phyloP scores from a whole-genome alignment of 176 grass and related monocot genomes.

The Carex littledalei region DNA sequence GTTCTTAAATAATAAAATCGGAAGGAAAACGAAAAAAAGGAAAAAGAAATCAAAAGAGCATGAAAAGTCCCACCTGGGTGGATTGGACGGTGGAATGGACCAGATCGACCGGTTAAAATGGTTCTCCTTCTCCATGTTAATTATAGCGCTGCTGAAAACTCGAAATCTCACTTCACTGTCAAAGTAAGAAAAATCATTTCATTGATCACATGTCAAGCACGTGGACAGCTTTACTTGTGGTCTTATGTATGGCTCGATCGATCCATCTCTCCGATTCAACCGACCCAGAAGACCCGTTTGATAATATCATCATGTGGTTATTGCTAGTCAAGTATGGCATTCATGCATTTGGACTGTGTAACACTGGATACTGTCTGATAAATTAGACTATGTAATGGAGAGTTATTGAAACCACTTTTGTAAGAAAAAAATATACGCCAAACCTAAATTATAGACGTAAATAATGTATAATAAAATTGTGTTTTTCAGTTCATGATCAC shows the following conservation, averaged over 20 bases:
- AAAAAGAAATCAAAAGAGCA: background rate
- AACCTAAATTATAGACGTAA: too few species aligned
- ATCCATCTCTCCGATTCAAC: background rate
- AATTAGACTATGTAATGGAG: too few species aligned
- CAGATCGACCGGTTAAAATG: background rate
- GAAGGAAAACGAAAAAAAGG: background rate
- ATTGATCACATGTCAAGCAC: background rate
- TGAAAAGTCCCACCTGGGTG: background rate
- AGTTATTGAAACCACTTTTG: too few species aligned
- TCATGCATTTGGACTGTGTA: too few species aligned
- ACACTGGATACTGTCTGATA: too few species aligned
- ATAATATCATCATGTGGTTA: background rate
- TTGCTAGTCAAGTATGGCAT: too few species aligned
- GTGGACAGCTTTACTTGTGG: background rate
- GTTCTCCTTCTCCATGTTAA: background rate
- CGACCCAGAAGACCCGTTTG: background rate
- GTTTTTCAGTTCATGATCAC: too few species aligned
- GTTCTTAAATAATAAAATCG: background rate
- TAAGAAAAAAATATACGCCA: too few species aligned
- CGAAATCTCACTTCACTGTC: too few species aligned
- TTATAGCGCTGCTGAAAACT: background rate
- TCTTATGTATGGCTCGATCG: background rate
- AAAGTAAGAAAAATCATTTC: background rate
- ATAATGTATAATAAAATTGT: too few species aligned
- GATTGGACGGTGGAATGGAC: background rate